Percentiles rank a stretch among this genome's conserved stretches.
Evolutionary conservation across 345 rosid genomes (phyloP).

Genomic region (Eucalyptus tenuipes): DNA sequence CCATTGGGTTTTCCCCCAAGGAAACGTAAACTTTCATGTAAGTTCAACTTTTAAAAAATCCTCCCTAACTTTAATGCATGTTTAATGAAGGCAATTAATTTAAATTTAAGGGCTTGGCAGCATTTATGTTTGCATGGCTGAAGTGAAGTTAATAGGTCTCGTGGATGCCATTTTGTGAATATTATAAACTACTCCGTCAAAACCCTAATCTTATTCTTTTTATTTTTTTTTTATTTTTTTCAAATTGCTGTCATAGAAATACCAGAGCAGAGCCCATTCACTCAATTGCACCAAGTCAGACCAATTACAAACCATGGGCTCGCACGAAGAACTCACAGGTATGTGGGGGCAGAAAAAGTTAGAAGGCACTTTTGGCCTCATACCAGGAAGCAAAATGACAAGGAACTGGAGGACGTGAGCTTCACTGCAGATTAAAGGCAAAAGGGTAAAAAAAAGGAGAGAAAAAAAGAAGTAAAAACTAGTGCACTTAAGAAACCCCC

Average conservation of each 20-base stretch:
- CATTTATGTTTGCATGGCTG: background rate
- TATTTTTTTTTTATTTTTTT: background rate
- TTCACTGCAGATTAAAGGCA: constrained; percentile 12
- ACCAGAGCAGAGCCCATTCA: background rate
- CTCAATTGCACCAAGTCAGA: background rate
- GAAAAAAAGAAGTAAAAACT: background rate
- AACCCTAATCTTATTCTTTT: background rate
- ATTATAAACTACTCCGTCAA: background rate
- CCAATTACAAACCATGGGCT: background rate
- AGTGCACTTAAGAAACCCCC: background rate
- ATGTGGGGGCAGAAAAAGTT: background rate
- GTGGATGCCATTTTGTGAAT: background rate
- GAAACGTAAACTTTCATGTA: background rate
- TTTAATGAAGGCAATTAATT: background rate
- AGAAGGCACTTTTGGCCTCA: constrained; percentile 13
- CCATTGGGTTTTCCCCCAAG: background rate
- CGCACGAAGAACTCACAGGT: background rate
- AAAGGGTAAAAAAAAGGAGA: background rate
- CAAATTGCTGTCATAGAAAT: background rate
- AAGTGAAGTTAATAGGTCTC: background rate
- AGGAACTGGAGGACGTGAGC: background rate
- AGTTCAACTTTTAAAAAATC: background rate
- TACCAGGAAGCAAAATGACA: constrained; percentile 16
- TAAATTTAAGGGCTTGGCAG: background rate
- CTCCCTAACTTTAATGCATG: background rate